Percentiles rank a stretch among this genome's conserved stretches.
These are phyloP conservation scores for Citrus reticulata DNA, from an alignment of 345 rosid species.

Conservation along the genomic window DNA sequence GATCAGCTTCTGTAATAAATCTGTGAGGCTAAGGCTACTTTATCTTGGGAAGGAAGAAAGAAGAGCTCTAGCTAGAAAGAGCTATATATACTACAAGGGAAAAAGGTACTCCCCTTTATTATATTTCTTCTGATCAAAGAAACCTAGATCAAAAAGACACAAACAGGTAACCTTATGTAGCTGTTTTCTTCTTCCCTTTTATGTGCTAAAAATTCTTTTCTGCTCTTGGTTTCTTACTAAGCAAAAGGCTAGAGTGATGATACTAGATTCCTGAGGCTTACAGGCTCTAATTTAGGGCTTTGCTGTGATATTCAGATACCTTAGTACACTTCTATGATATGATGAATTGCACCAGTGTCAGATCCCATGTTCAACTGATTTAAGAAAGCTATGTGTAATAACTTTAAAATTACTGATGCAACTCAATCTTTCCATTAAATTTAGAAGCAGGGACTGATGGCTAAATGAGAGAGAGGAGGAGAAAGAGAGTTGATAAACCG, in stretches of 20 bases:
- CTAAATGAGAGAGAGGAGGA: background rate
- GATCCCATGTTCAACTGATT: constrained; percentile 25
- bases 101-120: constrained; percentile 30
- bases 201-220: constrained; percentile 12
- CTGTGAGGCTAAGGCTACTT: constrained; percentile 24
- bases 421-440: constrained; percentile 8
- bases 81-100: constrained; percentile 14
- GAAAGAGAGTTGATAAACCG: background rate
- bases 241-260: constrained; percentile 28
- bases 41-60: constrained; percentile 29
- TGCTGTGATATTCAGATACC: constrained; percentile 10
- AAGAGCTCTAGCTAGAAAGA: constrained; percentile 26
- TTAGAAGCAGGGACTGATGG: constrained; percentile 3
- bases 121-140: constrained; percentile 27
- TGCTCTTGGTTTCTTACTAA: constrained; percentile 22
- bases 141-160: constrained; percentile 23
- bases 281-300: constrained; percentile 41
- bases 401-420: constrained; percentile 21
- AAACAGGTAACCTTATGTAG: constrained; percentile 27
- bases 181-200: constrained; percentile 12
- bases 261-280: constrained; percentile 25
- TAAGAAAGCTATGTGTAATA: background rate
- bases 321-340: constrained; percentile 2
- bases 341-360: constrained; percentile 29
- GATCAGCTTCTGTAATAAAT: constrained; percentile 10